Evolutionary conservation across 257 asterid genomes (phyloP), one percentile per base, ranked within the genome.

Genomic region (Echites panduratus): DNA sequence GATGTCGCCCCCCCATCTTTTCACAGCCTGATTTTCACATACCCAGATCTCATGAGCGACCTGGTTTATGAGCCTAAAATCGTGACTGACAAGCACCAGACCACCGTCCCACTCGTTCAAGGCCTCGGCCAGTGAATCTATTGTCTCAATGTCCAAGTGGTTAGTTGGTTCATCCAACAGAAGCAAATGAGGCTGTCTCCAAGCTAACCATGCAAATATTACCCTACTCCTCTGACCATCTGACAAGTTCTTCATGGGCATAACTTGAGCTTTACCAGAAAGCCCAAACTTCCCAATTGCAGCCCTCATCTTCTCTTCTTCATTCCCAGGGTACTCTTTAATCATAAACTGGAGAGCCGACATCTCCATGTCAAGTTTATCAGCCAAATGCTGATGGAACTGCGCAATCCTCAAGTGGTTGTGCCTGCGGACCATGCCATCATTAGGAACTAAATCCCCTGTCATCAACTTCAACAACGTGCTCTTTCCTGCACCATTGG

Each of bases 401-500:
- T 94, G 99, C 0, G 96, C 98, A 14, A 94, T 94, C 67, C 84
- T 88, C 76, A 94, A 74, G 82, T 94, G 99, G 78, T 94, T 94
- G 82, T 94, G 99, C 64, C 99, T 91, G 49, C 93, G 82, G 26
- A 91, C 97, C 97, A 94, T 94, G 85, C 99, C 99, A 72, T 94
- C 99, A 1, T 49, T 81, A 74, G 99, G 99, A 72, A 77, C 75
- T 26, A 94, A 66, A 12, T 94, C 99, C 84, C 99, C 99, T 0
- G 96, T 90, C 99, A 95, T 95, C 79, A 95, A 89, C 90, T 95
- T 95, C 80, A 95, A 86, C 58, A 95, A 84, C 4, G 99, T 95
- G 76, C 99, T 95, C 78, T 95, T 95, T 4, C 99, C 99, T 17
- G 99, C 99, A 26, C 99, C 99, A 70, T 95, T 95, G 61, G 99